These are phyloP conservation scores for Candida glaebosa DNA, from an alignment of 805 yeast species.

Conservation along the genomic window DNA sequence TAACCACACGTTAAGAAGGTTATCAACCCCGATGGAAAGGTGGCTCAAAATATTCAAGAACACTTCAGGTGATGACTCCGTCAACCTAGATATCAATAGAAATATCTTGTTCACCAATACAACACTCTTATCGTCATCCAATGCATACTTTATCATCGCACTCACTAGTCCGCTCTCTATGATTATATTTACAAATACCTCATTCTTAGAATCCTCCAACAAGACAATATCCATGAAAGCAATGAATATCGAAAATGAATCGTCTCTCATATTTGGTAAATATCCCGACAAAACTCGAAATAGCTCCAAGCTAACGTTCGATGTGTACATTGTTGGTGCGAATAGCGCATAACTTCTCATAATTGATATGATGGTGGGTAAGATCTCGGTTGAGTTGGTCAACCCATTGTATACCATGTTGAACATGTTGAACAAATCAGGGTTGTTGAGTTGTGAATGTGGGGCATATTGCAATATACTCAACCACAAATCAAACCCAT, in stretches of 20 bases:
- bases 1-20: conserved; percentile 35
- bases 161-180: conserved; percentile 45
- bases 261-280: conserved; percentile 64
- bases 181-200: conserved; percentile 25
- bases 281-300: conserved; percentile 53
- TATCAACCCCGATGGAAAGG: conserved; percentile 19
- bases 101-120: conserved; percentile 35
- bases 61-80: conserved; percentile 28
- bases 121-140: conserved; percentile 43
- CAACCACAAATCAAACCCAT: conserved; percentile 85
- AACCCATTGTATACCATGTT: conserved; percentile 57
- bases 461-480: conserved; percentile 64
- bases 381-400: conserved; percentile 67
- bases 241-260: conserved; percentile 54
- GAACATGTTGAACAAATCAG: conserved; percentile 43
- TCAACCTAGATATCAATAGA: conserved; percentile 35
- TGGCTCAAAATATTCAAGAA: conserved; percentile 32
- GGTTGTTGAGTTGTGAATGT: conserved; percentile 19
- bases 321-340: conserved; percentile 33
- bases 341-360: conserved; percentile 59
- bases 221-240: conserved; percentile 52
- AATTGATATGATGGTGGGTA: conserved; percentile 60
- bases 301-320: conserved; percentile 35
- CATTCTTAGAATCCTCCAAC: conserved; percentile 23
- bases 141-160: conserved; percentile 37